phyloP scores from a whole-genome alignment of 768 basidiomycete species.

The Lactifluus subvellereus region DNA sequence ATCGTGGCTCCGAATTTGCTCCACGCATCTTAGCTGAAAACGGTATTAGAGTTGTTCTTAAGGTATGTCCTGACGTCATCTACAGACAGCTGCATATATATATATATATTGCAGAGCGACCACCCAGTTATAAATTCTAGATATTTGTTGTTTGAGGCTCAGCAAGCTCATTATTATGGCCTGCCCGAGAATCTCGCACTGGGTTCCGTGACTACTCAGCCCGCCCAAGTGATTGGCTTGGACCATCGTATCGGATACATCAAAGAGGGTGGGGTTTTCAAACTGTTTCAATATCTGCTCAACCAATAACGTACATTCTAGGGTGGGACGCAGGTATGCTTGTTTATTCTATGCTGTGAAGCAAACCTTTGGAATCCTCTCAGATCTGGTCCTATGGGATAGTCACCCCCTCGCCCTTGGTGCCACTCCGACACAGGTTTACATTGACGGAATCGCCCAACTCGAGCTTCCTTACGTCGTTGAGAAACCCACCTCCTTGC shows the following conservation, averaged over 20 bases:
- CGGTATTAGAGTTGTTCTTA: conserved; percentile 55
- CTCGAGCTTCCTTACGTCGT: conserved; percentile 41
- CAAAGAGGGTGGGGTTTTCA: conserved; percentile 41
- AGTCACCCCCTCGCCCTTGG: conserved; percentile 73
- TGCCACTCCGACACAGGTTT: conserved; percentile 77
- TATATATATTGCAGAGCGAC: conserved; percentile 35
- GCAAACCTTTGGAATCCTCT: neutral
- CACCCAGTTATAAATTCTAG: conserved; percentile 54
- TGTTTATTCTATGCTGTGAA: neutral
- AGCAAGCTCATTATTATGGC: conserved; percentile 63
- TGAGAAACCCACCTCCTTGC: conserved; percentile 50
- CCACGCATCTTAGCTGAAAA: conserved; percentile 52
- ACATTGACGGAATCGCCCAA: conserved; percentile 82
- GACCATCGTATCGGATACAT: conserved; percentile 67
- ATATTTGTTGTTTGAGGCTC: conserved; percentile 65
- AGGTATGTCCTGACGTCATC: conserved; percentile 33
- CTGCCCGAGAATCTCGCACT: conserved; percentile 51
- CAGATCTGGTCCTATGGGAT: conserved; percentile 61
- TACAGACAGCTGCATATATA: neutral
- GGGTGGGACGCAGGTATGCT: conserved; percentile 61
- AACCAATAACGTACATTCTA: conserved; percentile 15
- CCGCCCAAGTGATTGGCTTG: conserved; percentile 61
- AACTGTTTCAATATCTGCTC: neutral
- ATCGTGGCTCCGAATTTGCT: conserved; percentile 60
- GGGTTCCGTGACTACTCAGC: conserved; percentile 55